Evolutionary conservation across 139 green algal genomes (phyloP).

Genomic region (Desmodesmus armatus): DNA sequence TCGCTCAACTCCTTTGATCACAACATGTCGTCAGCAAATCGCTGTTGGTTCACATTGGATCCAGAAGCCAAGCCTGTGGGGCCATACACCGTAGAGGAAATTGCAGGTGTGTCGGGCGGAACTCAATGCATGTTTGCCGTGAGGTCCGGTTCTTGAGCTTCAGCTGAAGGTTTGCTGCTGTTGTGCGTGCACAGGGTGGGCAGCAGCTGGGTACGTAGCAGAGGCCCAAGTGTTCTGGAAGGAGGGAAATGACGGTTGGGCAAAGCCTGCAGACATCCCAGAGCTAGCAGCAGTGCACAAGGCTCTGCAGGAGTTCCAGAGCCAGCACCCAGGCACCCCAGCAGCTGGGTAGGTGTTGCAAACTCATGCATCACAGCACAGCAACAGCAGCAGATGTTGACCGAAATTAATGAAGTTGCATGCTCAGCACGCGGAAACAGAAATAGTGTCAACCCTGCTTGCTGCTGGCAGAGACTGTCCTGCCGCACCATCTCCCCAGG

Average conservation of each 20-base stretch:
- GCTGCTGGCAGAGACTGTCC: too few relatives aligned
- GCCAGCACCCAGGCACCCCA: too few relatives aligned
- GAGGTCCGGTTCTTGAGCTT: background rate
- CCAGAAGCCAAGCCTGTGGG: constrained; percentile 45
- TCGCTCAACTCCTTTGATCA: too few relatives aligned
- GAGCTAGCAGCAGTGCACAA: constrained; percentile 36
- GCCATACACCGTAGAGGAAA: constrained; percentile 47
- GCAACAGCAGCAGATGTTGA: too few relatives aligned
- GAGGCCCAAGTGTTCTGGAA: constrained; percentile 48
- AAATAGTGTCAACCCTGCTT: too few relatives aligned
- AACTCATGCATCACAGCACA: too few relatives aligned
- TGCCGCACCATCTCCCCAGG: too few relatives aligned
- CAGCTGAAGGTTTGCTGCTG: background rate
- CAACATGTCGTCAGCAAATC: too few relatives aligned
- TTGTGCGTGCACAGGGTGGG: constrained; percentile 35
- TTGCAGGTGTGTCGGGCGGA: constrained; percentile 44
- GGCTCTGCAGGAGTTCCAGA: background rate
- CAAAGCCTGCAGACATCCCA: constrained; percentile 37
- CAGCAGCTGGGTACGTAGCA: constrained; percentile 36
- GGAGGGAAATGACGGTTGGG: constrained; percentile 51
- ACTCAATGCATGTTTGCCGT: background rate
- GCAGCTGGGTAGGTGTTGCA: background rate
- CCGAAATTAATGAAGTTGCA: too few relatives aligned
- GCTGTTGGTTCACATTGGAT: constrained; percentile 34
- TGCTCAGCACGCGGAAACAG: too few relatives aligned